phyloP scores from a whole-genome alignment of 1,284 basidiomycete species.

The Thelephora terrestris region DNA sequence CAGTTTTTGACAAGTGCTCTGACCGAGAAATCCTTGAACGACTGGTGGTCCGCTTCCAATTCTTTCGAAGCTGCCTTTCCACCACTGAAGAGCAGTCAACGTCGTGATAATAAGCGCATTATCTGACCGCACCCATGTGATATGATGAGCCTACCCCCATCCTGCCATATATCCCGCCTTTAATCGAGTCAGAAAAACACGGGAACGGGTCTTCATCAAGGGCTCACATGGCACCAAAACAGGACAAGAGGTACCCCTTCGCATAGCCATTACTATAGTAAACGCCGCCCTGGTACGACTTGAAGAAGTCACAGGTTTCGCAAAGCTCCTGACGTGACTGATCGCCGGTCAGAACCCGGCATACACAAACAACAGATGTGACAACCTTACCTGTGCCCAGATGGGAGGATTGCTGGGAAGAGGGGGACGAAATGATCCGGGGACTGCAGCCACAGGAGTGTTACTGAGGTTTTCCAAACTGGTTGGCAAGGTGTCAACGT shows the following conservation, averaged over 20 bases:
- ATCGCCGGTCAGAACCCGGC: not conserved
- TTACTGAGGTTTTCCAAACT: too few relatives aligned
- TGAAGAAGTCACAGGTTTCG: conserved; percentile 65
- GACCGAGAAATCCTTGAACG: conserved; percentile 56
- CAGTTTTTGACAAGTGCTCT: conserved; percentile 52
- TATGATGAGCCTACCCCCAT: conserved; percentile 57
- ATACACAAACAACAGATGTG: not conserved
- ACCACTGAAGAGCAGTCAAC: conserved; percentile 33
- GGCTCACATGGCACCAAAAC: conserved; percentile 50
- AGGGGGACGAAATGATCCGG: conserved; percentile 6
- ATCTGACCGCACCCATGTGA: conserved; percentile 57
- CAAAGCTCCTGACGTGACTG: conserved; percentile 76
- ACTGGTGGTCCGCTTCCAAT: conserved; percentile 46
- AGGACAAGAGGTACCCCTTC: conserved; percentile 65
- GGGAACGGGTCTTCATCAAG: not conserved
- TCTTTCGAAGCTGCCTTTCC: conserved; percentile 41
- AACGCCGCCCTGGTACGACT: conserved; percentile 68
- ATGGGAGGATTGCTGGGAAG: conserved; percentile 20
- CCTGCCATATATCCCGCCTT: conserved; percentile 59
- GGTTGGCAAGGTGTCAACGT: too few relatives aligned
- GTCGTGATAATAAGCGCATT: not conserved
- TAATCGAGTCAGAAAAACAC: not conserved
- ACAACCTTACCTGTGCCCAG: conserved; percentile 26
- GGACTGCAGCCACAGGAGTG: too few relatives aligned
- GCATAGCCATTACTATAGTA: conserved; percentile 52